Evolutionary conservation across 1,284 basidiomycete genomes (phyloP).

Genomic region (Melanopsichium pennsylvanicum): DNA sequence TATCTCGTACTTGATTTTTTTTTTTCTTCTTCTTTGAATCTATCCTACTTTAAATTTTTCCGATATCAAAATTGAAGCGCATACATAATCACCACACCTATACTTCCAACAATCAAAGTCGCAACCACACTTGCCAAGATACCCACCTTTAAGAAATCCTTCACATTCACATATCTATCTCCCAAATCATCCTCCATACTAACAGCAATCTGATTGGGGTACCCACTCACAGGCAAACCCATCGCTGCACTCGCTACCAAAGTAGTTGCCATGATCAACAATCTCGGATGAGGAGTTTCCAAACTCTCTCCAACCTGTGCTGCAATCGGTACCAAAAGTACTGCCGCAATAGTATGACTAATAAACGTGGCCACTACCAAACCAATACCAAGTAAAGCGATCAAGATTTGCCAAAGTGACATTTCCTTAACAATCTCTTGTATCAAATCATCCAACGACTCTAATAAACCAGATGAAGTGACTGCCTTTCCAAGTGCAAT

Average conservation of each 20-base stretch:
- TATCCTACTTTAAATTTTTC: too few species aligned
- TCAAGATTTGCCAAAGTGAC: slow-evolving; percentile 80
- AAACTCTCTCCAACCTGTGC: slow-evolving; percentile 84
- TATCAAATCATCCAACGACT: slow-evolving; percentile 69
- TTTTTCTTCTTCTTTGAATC: too few species aligned
- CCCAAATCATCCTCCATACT: slow-evolving; percentile 96
- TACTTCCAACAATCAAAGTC: slow-evolving; percentile 69
- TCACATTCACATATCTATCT: slow-evolving; percentile 70
- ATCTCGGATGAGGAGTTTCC: slow-evolving; percentile 56
- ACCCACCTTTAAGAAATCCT: slow-evolving; percentile 91
- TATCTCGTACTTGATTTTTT: too few species aligned
- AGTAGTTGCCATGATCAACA: slow-evolving; percentile 72
- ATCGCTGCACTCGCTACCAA: slow-evolving; percentile 94
- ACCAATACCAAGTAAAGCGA: slow-evolving; percentile 84
- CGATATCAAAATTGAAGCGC: slow-evolving; percentile 38
- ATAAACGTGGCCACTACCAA: slow-evolving; percentile 74
- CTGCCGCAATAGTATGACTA: slow-evolving; percentile 78
- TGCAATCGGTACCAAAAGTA: slow-evolving; percentile 94
- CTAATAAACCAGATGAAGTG: slow-evolving; percentile 83
- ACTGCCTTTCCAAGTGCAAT: slow-evolving; percentile 96
- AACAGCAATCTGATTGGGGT: slow-evolving; percentile 77
- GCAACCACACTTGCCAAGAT: slow-evolving; percentile 89
- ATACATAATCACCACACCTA: slow-evolving; percentile 62
- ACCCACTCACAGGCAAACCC: slow-evolving; percentile 97
- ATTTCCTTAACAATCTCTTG: slow-evolving; percentile 76